Base-by-base conservation (phyloP, 148 eudicot genomes). In the Rhododendron ovatum region DNA sequence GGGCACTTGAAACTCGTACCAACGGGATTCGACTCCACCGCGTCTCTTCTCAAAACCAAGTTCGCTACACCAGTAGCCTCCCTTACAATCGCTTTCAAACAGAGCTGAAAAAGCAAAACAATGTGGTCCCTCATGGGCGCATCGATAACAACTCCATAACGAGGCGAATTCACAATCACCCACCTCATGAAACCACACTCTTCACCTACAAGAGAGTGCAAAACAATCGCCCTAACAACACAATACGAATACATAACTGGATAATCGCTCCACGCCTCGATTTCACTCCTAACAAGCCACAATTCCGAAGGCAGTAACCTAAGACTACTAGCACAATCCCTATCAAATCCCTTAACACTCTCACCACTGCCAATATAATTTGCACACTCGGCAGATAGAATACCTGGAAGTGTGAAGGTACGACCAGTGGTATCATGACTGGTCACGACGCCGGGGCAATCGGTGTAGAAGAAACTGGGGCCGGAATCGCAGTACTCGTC, bases 111-210 rank as follows among this genome's bases (percentile, higher is more conserved):
- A 55, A 97, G 92, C 78, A 93, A 84, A 87, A 92, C 82, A 53
- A 97, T 84, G 89, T 97, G 99, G 90, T 93, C 95, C 63, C 93
- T 89, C 96, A 93, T 91, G 18, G 93, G 78, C 28, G 82, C 88
- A 92, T 97, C 99, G 88, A 96, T 86, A 4, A 92, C 88, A 82
- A 95, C 88, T 80, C 98, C 98, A 87, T 91, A 94, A 79, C 85
- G 84, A 22, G 94, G 92, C 0, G 98, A 95, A 90, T 93, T 93
- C 53, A 86, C 89, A 86, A 94, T 88, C 0, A 95, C 76, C 98
- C 99, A 97, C 28, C 35, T 85, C 26, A 75, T 73, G 37, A 93
- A 83, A 84, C 88, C 93, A 84, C 80, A 45, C 35, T 89, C 88
- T 11, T 86, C 61, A 6, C 71, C 85, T 47, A 15, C 82, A 51